Conservation (phyloP, 306 rosid genomes). For the Carpinus viminea region DNA sequence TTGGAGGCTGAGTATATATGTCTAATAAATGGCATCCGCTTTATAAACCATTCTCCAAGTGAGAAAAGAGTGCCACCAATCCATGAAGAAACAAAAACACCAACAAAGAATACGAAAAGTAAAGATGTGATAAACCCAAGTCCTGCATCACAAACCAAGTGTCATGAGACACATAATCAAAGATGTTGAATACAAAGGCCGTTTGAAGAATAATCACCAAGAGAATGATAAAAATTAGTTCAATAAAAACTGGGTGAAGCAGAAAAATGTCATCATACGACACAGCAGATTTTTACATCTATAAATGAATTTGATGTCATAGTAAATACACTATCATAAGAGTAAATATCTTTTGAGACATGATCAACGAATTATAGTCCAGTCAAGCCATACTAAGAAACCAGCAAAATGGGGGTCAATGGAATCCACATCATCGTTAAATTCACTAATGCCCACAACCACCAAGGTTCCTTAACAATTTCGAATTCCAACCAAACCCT, state of each 20-base stretch:
- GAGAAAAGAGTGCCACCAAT: constrained; percentile 84
- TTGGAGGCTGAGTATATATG: constrained; percentile 91
- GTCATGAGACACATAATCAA: constrained; percentile 22
- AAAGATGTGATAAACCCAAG: constrained; percentile 85
- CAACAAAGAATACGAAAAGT: constrained; percentile 79
- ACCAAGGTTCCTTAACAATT: neutral
- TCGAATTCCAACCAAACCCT: neutral
- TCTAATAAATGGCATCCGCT: constrained; percentile 89
- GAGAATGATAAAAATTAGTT: neutral
- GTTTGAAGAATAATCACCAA: neutral
- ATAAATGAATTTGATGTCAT: neutral
- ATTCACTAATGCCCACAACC: neutral
- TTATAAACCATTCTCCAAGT: constrained; percentile 89
- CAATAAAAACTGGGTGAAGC: neutral
- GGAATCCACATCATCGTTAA: neutral
- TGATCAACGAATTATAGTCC: neutral
- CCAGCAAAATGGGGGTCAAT: neutral
- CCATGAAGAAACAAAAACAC: constrained; percentile 90
- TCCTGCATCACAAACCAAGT: constrained; percentile 64
- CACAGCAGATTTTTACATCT: neutral
- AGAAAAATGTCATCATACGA: neutral
- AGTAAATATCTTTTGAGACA: neutral
- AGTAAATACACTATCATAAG: neutral
- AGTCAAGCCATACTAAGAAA: neutral
- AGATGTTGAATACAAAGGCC: constrained; percentile 15